Conservation (phyloP, 73 alveolate genomes). For the Effrenium voratum region DNA sequence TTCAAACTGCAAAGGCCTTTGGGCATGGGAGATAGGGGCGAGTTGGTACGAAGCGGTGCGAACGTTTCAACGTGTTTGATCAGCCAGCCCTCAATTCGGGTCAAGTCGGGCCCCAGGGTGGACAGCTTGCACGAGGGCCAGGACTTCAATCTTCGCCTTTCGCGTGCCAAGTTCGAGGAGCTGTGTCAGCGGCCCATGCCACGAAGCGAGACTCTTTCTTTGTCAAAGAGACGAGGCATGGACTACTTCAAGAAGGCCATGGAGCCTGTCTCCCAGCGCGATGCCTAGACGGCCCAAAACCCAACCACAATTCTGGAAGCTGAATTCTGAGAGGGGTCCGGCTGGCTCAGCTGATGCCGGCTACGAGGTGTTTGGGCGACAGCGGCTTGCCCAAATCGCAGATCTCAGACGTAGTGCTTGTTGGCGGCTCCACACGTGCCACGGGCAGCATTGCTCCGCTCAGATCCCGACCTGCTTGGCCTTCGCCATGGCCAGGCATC, state of each 20-base stretch:
- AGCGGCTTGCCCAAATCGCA: conserved; percentile 95
- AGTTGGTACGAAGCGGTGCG: neutral
- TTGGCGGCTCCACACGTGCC: conserved; percentile 97
- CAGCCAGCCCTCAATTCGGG: neutral
- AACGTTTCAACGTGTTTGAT: neutral
- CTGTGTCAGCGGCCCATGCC: conserved; percentile 92
- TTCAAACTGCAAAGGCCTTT: too few relatives aligned
- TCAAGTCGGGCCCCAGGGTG: conserved; percentile 92
- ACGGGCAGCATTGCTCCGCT: neutral
- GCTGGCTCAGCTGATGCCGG: conserved; percentile 93
- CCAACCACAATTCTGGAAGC: conserved; percentile 54
- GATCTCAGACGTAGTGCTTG: conserved; percentile 96
- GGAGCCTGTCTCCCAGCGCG: conserved; percentile 98
- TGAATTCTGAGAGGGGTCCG: conserved; percentile 95
- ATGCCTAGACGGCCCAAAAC: neutral
- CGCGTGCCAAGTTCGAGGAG: conserved; percentile 99
- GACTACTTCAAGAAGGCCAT: conserved; percentile 98
- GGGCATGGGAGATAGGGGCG: conserved; percentile 94
- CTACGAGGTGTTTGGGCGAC: conserved; percentile 95
- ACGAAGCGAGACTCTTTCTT: neutral
- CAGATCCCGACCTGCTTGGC: neutral
- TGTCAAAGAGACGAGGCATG: conserved; percentile 38
- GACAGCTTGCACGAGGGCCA: conserved; percentile 97
- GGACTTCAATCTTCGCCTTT: conserved; percentile 95
- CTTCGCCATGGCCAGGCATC: neutral